Conservation (phyloP, 1,284 basidiomycete genomes). For the Fistulina hepatica region DNA sequence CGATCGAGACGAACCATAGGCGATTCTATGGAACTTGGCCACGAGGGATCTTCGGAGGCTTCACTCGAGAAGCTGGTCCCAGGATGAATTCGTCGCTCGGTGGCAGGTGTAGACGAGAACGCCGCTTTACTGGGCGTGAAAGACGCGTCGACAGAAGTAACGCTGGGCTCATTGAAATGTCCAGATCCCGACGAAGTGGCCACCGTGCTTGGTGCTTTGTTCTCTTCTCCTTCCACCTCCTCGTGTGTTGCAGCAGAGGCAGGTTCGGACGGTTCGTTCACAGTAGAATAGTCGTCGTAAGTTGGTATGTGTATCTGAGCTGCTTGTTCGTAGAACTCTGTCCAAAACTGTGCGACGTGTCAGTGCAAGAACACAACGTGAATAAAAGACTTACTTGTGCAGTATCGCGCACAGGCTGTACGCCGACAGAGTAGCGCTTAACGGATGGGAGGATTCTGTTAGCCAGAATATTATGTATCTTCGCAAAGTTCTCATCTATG, state of each 20-base stretch:
- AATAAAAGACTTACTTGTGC: conserved; percentile 51
- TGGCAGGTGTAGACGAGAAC: conserved; percentile 67
- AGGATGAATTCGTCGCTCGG: conserved; percentile 29
- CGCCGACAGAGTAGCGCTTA: conserved; percentile 78
- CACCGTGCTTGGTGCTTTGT: conserved; percentile 12
- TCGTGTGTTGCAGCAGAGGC: conserved; percentile 14
- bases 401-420: conserved; percentile 79
- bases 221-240: conserved; percentile 1
- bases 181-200: conserved; percentile 12
- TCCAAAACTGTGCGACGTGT: conserved; percentile 65
- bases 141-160: conserved; percentile 50
- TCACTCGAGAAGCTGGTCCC: conserved; percentile 30
- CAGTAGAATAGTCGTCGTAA: conserved; percentile 50
- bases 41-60: conserved; percentile 41
- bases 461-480: conserved; percentile 80
- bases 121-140: conserved; percentile 59
- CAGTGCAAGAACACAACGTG: background rate
- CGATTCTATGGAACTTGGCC: conserved; percentile 61
- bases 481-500: conserved; percentile 89
- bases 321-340: conserved; percentile 88
- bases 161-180: conserved; percentile 28
- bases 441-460: conserved; percentile 77
- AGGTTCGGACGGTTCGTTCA: conserved; percentile 35
- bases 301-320: conserved; percentile 77
- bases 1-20: conserved; percentile 66